Base-by-base conservation (phyloP, 257 asterid species). In the Coffea canephora region DNA sequence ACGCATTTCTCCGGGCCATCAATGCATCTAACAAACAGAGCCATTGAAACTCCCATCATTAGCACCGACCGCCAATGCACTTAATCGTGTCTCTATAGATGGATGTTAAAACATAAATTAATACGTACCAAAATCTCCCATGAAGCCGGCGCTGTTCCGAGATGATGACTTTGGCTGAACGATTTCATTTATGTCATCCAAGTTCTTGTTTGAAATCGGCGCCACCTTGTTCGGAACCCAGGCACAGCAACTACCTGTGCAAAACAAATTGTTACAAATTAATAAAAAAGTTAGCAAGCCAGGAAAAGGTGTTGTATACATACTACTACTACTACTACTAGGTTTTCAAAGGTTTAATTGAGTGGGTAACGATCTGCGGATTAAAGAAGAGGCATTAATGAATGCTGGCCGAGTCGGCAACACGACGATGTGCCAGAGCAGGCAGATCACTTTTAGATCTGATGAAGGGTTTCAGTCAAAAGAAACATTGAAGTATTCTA, bases 1-100 rank as follows among this genome's bases (percentile, higher is more conserved):
- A 10, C 0, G 87, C 90, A 3, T 85, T 86, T 80, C 93, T 89
- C 64, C 88, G 81, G 5, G 91, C 92, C 83, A 88, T 46, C 71
- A 87, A 15, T 54, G 83, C 13, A 62, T 89, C 97, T 91, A 54
- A 0, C 43, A 39, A 39, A 39, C 43, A 83, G 48, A 23, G 46
- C 11, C 14, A 61, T 16, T 21, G n/a, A 0, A 72, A 61, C 71
- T 48, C 77, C 64, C 64, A 73, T 78, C 50, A 52, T 69, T 15
- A 79, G 16, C 21, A 21, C n/a, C 6, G 3, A 73, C 68, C 43
- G 4, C 43, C 4, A 39, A 39, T 39, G 43, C 43, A 39, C 43
- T 31, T 31, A 31, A 31, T 31, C 31, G 31, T 31, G 31, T 31
- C 31, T 31, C 31, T 31, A 31, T 31, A 31, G 31, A 31, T 31